phyloP scores from a whole-genome alignment of 768 basidiomycete genomes.

The Phlebiopsis flavidoalba region DNA sequence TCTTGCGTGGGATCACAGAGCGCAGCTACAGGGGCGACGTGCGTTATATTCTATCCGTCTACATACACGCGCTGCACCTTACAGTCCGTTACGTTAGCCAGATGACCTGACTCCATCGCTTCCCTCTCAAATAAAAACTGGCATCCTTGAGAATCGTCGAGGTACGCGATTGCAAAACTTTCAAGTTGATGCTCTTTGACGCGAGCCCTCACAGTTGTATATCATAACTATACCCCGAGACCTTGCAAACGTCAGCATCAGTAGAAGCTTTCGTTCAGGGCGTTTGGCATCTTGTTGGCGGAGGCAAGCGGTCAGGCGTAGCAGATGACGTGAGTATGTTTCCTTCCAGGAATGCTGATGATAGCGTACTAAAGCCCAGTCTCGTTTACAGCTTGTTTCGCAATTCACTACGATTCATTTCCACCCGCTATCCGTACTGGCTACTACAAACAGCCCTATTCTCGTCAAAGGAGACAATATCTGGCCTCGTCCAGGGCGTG shows the following conservation, averaged over 20 bases:
- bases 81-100: conserved; percentile 36
- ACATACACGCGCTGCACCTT: not conserved
- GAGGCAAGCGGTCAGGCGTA: conserved; percentile 60
- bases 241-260: conserved; percentile 56
- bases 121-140: conserved; percentile 86
- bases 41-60: conserved; percentile 19
- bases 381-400: conserved; percentile 63
- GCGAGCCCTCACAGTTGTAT: not conserved
- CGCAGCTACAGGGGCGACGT: conserved; percentile 67
- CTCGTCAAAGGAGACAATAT: conserved; percentile 75
- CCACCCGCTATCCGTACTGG: conserved; percentile 89
- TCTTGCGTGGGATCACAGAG: conserved; percentile 74
- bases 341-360: no score
- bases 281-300: conserved; percentile 87
- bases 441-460: conserved; percentile 76
- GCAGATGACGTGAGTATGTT: conserved; percentile 69
- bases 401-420: conserved; percentile 89
- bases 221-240: conserved; percentile 42
- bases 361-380: not conserved
- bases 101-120: conserved; percentile 82
- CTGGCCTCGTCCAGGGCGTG: conserved; percentile 80
- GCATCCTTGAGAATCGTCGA: conserved; percentile 89
- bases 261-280: conserved; percentile 75
- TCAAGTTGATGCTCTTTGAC: not conserved
- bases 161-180: conserved; percentile 35